Evolutionary conservation across 176 grass and related monocot species (phyloP).

Genomic region (Musa acuminata): DNA sequence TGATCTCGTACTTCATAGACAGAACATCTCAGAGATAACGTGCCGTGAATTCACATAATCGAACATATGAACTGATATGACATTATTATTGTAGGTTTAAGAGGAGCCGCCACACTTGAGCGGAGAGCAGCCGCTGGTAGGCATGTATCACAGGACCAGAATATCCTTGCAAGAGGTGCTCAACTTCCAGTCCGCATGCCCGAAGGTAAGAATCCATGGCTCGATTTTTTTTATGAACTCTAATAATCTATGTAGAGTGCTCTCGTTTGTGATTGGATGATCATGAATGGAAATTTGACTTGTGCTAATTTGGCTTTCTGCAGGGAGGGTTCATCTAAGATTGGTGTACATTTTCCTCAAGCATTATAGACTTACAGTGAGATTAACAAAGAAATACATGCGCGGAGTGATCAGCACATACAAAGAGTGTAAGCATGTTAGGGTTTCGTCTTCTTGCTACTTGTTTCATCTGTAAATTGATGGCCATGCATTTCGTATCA

Average conservation of each 20-base stretch:
- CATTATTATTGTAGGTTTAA: conserved; percentile 34
- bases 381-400: conserved; percentile 60
- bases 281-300: neutral
- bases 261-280: too few relatives aligned
- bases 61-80: neutral
- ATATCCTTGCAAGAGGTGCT: conserved; percentile 51
- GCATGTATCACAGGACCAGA: conserved; percentile 34
- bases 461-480: too few relatives aligned
- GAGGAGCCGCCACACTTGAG: conserved; percentile 61
- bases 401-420: conserved; percentile 47
- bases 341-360: conserved; percentile 42
- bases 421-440: conserved; percentile 44
- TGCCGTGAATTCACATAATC: too few relatives aligned
- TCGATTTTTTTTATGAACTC: neutral
- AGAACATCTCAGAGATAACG: too few relatives aligned
- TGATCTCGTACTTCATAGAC: too few relatives aligned
- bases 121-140: conserved; percentile 34
- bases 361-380: conserved; percentile 38
- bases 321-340: conserved; percentile 53
- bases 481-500: too few relatives aligned
- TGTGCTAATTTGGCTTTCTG: conserved; percentile 3
- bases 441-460: too few relatives aligned
- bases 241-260: neutral
- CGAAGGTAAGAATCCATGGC: conserved; percentile 36
- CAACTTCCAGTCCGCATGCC: conserved; percentile 45